Percentiles rank a stretch among this genome's conserved stretches.
Conservation (phyloP, 805 yeast species). For the Ogataea trehaloabstinens region DNA sequence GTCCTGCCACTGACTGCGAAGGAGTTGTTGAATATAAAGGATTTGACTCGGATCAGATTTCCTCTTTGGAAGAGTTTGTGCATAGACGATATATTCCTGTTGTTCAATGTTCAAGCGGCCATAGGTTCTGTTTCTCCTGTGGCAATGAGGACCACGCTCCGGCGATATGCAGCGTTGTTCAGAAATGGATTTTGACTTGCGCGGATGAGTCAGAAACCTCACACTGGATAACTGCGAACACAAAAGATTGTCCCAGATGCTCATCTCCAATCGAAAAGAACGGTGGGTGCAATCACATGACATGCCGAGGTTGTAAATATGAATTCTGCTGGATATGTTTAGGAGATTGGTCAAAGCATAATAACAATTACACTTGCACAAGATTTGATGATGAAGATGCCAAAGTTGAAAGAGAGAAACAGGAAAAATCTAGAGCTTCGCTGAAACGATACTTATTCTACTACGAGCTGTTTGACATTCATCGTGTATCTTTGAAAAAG, state of each 20-base stretch:
- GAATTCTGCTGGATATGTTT: conserved; percentile 95
- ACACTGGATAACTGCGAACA: conserved; percentile 81
- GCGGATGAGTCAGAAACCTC: conserved; percentile 85
- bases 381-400: conserved; percentile 46
- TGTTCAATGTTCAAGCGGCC: conserved; percentile 64
- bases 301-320: conserved; percentile 69
- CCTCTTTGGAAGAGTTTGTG: conserved; percentile 26
- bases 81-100: conserved; percentile 48
- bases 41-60: conserved; percentile 29
- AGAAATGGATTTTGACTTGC: conserved; percentile 74
- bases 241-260: conserved; percentile 87
- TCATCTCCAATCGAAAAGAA: conserved; percentile 77
- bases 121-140: conserved; percentile 79
- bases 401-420: conserved; percentile 37
- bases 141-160: conserved; percentile 78
- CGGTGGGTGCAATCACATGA: conserved; percentile 98
- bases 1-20: conserved; percentile 83
- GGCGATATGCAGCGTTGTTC: conserved; percentile 69
- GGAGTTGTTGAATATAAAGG: conserved; percentile 44
- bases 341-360: conserved; percentile 73
- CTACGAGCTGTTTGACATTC: conserved; percentile 70
- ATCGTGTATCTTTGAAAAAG: conserved; percentile 70
- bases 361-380: conserved; percentile 60
- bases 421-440: conserved; percentile 44
- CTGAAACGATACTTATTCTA: conserved; percentile 70